Conservation (phyloP, 495 filamentous ascomycete genomes). For the Podospora conica region DNA sequence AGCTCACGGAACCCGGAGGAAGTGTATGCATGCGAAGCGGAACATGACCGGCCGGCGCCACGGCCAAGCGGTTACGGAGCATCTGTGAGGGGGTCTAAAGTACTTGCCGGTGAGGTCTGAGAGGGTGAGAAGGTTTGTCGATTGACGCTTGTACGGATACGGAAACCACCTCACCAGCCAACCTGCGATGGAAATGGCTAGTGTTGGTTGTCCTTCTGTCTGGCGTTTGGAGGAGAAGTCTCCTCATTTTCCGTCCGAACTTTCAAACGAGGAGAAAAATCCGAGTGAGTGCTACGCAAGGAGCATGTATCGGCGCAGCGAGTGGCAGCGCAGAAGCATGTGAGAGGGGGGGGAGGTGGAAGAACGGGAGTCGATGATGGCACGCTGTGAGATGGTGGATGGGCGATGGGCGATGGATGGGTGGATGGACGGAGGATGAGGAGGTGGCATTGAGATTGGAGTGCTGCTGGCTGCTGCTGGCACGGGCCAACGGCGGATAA, state of each 20-base stretch:
- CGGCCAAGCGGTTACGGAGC: background rate
- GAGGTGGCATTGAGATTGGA: constrained; percentile 3
- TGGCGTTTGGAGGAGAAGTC: background rate
- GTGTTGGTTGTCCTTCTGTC: background rate
- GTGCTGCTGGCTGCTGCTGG: constrained; percentile 1
- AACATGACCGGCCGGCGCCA: background rate
- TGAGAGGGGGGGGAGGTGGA: background rate
- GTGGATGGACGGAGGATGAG: no score
- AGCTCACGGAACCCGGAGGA: background rate
- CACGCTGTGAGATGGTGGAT: background rate
- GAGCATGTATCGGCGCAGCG: constrained; percentile 1
- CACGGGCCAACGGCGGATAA: constrained; percentile 19
- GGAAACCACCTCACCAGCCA: background rate
- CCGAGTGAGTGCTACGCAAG: background rate
- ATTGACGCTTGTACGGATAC: background rate
- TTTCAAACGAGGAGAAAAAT: background rate
- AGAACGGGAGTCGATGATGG: background rate
- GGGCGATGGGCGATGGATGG: background rate
- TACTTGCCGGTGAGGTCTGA: background rate
- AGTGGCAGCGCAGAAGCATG: constrained; percentile 5
- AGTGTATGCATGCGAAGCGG: background rate
- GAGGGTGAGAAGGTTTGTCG: background rate
- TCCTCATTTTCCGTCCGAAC: background rate
- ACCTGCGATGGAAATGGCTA: background rate
- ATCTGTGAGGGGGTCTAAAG: background rate